These are phyloP conservation scores for Eucalyptus camaldulensis DNA, from an alignment of 345 rosid genomes.

Conservation along the genomic window DNA sequence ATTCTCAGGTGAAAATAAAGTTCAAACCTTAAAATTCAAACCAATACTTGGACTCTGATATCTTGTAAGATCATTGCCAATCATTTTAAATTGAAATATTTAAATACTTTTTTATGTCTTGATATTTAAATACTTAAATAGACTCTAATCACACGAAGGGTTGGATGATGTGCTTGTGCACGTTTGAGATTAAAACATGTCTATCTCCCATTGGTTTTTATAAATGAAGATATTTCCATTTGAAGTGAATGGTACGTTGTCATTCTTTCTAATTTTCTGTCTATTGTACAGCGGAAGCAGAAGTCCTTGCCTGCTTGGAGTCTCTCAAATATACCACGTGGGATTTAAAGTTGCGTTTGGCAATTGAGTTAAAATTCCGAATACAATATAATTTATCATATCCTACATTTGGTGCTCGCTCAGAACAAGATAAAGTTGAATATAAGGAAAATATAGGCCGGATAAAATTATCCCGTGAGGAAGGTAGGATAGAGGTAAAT, in stretches of 20 bases:
- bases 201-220: background rate
- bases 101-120: background rate
- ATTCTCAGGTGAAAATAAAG: background rate
- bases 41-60: background rate
- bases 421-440: accelerated
- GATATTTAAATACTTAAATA: background rate
- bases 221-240: background rate
- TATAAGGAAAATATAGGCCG: accelerated
- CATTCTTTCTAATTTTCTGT: too few species aligned
- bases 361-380: too few species aligned
- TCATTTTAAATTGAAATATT: background rate
- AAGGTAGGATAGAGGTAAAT: accelerated
- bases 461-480: too few species aligned
- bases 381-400: too few species aligned
- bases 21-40: background rate
- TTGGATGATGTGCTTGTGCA: background rate
- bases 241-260: background rate
- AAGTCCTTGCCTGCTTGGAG: background rate
- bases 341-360: background rate
- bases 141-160: background rate
- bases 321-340: background rate
- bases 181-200: background rate
- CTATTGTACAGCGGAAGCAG: background rate
- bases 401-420: too few species aligned
- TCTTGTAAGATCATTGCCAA: background rate